Conservation (phyloP, 1,284 basidiomycete genomes). For the Marasmius fiardii region DNA sequence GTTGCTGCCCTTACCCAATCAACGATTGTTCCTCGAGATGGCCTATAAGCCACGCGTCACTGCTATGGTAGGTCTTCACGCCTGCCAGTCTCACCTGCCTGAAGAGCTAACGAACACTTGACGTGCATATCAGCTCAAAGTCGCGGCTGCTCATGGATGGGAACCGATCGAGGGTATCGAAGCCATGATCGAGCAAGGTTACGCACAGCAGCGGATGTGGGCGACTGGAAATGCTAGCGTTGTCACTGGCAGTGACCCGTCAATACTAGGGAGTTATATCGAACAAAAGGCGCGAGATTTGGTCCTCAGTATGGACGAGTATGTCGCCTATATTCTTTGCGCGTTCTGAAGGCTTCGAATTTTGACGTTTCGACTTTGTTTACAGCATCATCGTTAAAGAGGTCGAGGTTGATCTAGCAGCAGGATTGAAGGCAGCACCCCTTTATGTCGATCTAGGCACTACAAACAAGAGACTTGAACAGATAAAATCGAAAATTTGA, state of each 20-base stretch:
- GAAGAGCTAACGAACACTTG: conserved; percentile 3
- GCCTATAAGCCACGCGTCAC: conserved; percentile 21
- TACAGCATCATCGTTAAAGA: conserved; percentile 10
- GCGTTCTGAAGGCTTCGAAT: not conserved
- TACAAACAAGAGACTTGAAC: no score
- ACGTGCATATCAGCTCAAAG: conserved; percentile 24
- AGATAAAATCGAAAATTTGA: no score
- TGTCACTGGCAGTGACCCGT: conserved; percentile 18
- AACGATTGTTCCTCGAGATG: conserved; percentile 32
- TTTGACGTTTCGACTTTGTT: not conserved
- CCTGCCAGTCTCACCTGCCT: conserved; percentile 8
- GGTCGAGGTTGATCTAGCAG: conserved; percentile 11
- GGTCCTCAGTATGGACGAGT: conserved; percentile 10
- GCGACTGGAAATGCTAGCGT: conserved; percentile 17
- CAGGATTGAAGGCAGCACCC: conserved; percentile 6
- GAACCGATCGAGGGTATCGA: conserved; percentile 25
- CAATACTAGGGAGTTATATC: conserved; percentile 15
- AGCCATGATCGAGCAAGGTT: conserved; percentile 25
- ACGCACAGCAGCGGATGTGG: conserved; percentile 26
- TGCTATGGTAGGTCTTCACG: not conserved
- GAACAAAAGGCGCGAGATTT: conserved; percentile 16
- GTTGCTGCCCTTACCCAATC: conserved; percentile 8
- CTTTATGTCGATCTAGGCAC: not conserved
- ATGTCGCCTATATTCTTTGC: not conserved
- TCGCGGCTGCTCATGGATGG: conserved; percentile 30